Conservation (phyloP, 2,329 filamentous ascomycete genomes). For the Tolypocladium ovalisporum region DNA sequence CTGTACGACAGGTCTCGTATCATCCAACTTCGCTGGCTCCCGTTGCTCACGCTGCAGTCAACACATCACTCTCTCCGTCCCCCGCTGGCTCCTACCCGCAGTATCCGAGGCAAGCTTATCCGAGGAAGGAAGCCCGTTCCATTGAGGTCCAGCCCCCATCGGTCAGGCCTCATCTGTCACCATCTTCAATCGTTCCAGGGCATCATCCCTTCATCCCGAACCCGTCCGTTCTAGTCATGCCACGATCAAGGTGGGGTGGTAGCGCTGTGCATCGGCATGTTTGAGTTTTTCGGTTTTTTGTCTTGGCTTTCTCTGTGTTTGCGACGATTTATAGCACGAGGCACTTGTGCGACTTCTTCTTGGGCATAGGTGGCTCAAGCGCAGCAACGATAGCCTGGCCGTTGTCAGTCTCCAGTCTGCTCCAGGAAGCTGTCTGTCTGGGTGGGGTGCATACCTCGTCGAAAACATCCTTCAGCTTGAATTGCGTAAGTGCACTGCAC, state of each 20-base stretch:
- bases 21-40: not conserved
- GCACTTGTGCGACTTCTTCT: slow-evolving; percentile 66
- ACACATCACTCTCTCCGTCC: not conserved
- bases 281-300: not conserved
- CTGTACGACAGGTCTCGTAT: not conserved
- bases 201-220: slow-evolving; percentile 2
- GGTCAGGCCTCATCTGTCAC: not conserved
- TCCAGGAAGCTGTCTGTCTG: not conserved
- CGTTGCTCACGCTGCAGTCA: not conserved
- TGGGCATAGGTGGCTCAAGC: slow-evolving; percentile 74
- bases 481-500: slow-evolving; percentile 95
- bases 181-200: slow-evolving; percentile 1
- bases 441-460: slow-evolving; percentile 63
- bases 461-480: slow-evolving; percentile 98
- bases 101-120: not conserved
- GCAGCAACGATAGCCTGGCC: slow-evolving; percentile 85
- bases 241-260: slow-evolving; percentile 1
- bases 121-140: not conserved
- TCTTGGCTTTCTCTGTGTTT: not conserved
- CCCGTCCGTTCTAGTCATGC: slow-evolving; percentile 3
- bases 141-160: not conserved
- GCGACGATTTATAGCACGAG: slow-evolving; percentile 45
- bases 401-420: slow-evolving; percentile 6
- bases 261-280: slow-evolving; percentile 3
- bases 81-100: not conserved